A percentile compares a stretch with the other conserved stretches of the same genome.
phyloP scores from a whole-genome alignment of 306 rosid genomes.

The Glycine tomentella region DNA sequence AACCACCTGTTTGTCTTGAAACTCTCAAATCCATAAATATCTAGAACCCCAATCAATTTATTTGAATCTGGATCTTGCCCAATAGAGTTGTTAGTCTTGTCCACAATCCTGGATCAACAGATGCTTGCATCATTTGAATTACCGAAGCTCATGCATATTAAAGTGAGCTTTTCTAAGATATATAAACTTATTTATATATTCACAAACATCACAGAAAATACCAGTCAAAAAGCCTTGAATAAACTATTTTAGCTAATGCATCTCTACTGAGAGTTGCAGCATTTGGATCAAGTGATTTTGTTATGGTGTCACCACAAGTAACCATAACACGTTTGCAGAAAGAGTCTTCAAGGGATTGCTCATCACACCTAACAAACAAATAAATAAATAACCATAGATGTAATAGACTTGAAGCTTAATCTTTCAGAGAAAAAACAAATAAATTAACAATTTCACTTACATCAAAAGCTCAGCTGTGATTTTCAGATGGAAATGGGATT shows the following conservation, averaged over 20 bases:
- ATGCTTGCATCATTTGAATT: slow-evolving; percentile 39
- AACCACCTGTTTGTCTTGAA: slow-evolving; percentile 99
- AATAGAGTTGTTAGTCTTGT: slow-evolving; percentile 85
- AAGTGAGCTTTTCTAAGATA: slow-evolving; percentile 9
- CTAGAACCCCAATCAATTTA: slow-evolving; percentile 88
- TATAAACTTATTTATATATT: not conserved
- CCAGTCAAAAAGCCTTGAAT: slow-evolving; percentile 95
- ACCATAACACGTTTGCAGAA: slow-evolving; percentile 91
- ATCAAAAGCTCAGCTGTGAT: slow-evolving; percentile 85
- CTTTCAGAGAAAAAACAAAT: slow-evolving; percentile 23
- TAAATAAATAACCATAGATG: slow-evolving; percentile 23
- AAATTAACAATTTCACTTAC: slow-evolving; percentile 51
- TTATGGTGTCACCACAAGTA: slow-evolving; percentile 94
- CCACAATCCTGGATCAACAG: slow-evolving; percentile 76
- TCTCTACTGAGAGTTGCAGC: slow-evolving; percentile 86
- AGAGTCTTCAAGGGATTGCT: slow-evolving; percentile 83
- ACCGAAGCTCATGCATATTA: slow-evolving; percentile 20
- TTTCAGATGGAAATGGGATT: slow-evolving; percentile 77
- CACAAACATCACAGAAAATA: slow-evolving; percentile 51
- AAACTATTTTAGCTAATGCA: slow-evolving; percentile 88
- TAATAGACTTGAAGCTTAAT: slow-evolving; percentile 30
- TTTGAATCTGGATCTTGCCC: slow-evolving; percentile 91
- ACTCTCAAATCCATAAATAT: slow-evolving; percentile 99
- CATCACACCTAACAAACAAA: slow-evolving; percentile 79
- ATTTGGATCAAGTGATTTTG: slow-evolving; percentile 75